Percentiles rank a stretch among this genome's conserved stretches.
These are phyloP conservation scores for Kwoniella bestiolae DNA, from an alignment of 768 basidiomycete genomes.

Conservation along the genomic window DNA sequence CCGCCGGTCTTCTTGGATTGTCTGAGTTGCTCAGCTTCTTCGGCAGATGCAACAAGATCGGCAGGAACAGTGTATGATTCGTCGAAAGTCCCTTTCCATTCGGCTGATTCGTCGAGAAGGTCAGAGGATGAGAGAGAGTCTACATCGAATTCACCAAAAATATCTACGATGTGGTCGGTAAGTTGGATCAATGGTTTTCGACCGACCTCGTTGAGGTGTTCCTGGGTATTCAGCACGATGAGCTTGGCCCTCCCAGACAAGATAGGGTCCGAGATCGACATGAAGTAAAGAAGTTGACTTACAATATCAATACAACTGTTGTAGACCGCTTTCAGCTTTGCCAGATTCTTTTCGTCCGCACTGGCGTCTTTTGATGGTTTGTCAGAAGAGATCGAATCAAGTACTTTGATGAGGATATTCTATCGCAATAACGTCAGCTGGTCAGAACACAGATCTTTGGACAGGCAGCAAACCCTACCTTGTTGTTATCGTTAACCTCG, in stretches of 20 bases:
- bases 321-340: slow-evolving; percentile 65
- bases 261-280: no score
- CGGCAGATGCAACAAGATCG: slow-evolving; percentile 26
- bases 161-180: slow-evolving; percentile 63
- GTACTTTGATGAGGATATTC: slow-evolving; percentile 72
- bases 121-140: slow-evolving; percentile 11
- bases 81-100: slow-evolving; percentile 45
- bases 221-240: no score
- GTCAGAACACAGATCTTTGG: neutral
- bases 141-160: slow-evolving; percentile 52
- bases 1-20: slow-evolving; percentile 22
- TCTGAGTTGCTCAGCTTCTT: slow-evolving; percentile 15
- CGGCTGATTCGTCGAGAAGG: slow-evolving; percentile 7
- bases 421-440: slow-evolving; percentile 36
- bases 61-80: slow-evolving; percentile 42
- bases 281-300: slow-evolving; percentile 21
- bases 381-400: slow-evolving; percentile 61
- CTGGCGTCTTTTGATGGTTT: slow-evolving; percentile 34
- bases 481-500: slow-evolving; percentile 72
- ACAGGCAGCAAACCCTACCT: slow-evolving; percentile 24
- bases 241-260: no score
- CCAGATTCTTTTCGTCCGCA: slow-evolving; percentile 66
- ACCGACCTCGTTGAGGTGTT: slow-evolving; percentile 74
- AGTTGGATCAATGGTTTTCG: slow-evolving; percentile 71
- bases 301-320: slow-evolving; percentile 78